Evolutionary conservation across 164 flowering plant species (phyloP).

Genomic region (Magnolia sinica): DNA sequence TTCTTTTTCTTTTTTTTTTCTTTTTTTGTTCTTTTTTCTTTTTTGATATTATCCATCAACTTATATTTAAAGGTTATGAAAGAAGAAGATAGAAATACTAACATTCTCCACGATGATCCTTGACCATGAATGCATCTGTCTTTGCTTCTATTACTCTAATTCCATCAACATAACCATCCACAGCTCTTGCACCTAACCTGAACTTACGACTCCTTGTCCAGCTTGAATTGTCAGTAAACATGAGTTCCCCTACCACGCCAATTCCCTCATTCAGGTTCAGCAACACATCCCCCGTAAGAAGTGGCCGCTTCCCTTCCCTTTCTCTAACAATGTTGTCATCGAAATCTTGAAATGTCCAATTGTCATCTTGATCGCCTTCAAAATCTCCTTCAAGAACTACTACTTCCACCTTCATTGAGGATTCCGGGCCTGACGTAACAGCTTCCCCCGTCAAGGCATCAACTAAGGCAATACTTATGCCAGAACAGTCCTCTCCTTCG

Average conservation of each 20-base stretch:
- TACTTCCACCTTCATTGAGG: slow-evolving; percentile 43
- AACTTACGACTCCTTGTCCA: slow-evolving; percentile 62
- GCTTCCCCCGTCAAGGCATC: slow-evolving; percentile 39
- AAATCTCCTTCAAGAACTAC: slow-evolving; percentile 60
- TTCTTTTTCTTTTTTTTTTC: no score
- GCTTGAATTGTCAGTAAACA: slow-evolving; percentile 64
- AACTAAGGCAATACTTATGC: slow-evolving; percentile 50
- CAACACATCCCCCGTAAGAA: slow-evolving; percentile 52
- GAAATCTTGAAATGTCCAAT: slow-evolving; percentile 49
- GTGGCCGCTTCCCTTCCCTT: slow-evolving; percentile 49
- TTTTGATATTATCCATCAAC: no score
- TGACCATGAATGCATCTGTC: slow-evolving; percentile 47
- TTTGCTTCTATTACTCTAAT: slow-evolving; percentile 44
- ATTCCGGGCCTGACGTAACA: slow-evolving; percentile 35
- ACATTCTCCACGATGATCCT: slow-evolving; percentile 67
- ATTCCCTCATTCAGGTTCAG: slow-evolving; percentile 57
- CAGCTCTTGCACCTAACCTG: slow-evolving; percentile 49
- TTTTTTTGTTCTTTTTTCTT: no score
- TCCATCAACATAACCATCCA: slow-evolving; percentile 26
- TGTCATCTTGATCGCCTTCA: slow-evolving; percentile 33
- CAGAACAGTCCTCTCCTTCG: slow-evolving; percentile 57
- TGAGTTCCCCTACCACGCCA: slow-evolving; percentile 51
- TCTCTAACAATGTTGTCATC: slow-evolving; percentile 37
- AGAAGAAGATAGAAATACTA: slow-evolving; percentile 19
- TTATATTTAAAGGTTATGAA: no score